A percentile compares a stretch with the other conserved stretches of the same genome.
phyloP scores from a whole-genome alignment of 176 grass and related monocot genomes.

The Bonia amplexicaulis region DNA sequence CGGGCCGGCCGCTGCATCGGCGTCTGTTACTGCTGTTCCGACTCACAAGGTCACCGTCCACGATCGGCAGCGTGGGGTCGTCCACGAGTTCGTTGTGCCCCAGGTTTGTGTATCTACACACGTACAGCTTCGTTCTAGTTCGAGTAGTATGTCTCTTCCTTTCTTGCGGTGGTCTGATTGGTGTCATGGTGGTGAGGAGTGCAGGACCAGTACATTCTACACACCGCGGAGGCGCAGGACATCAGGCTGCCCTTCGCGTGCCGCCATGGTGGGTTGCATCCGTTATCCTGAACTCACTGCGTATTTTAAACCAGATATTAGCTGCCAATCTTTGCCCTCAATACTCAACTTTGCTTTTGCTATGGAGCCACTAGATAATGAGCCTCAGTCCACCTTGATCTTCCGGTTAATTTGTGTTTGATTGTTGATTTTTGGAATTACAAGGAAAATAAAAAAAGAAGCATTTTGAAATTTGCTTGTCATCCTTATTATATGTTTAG shows the following conservation, averaged over 20 bases:
- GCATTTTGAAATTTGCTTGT: neutral
- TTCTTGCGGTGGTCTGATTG: neutral
- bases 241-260: constrained; percentile 80
- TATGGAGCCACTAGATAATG: neutral
- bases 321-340: neutral
- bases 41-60: constrained; percentile 88
- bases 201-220: constrained; percentile 96
- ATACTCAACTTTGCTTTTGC: neutral
- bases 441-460: neutral
- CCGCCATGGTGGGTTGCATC: constrained; percentile 60
- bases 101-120: constrained; percentile 41
- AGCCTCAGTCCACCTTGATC: neutral
- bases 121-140: neutral
- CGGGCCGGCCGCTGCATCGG: neutral
- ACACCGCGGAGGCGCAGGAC: constrained; percentile 84
- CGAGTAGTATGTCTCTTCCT: neutral
- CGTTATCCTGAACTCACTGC: neutral
- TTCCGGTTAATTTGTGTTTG: neutral
- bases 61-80: constrained; percentile 69
- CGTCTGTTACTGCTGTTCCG: neutral
- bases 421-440: neutral
- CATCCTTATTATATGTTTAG: neutral
- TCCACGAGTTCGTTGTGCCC: constrained; percentile 83
- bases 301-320: neutral
- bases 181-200: neutral